Evolutionary conservation across 2,329 filamentous ascomycete species (phyloP), one percentile per base, ranked within the genome.

Genomic region (Ciborinia camelliae): DNA sequence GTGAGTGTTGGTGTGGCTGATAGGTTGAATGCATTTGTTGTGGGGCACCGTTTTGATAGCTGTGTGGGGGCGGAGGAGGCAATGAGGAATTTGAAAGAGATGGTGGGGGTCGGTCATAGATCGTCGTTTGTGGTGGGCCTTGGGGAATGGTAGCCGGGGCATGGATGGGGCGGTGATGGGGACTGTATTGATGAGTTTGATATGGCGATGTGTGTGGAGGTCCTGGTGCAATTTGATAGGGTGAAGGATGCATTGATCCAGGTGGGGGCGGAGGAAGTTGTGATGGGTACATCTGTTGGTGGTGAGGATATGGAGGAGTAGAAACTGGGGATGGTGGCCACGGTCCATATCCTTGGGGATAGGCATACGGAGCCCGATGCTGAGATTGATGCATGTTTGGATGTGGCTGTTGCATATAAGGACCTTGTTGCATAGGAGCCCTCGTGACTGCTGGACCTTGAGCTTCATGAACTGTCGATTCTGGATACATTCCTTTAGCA

Each of bases 401-500:
- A 69, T 77, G 78, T 66, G 73, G 76, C 63, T 75, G 76, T 72
- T 72, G 75, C 61, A 76, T 77, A 74, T 78, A 79, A 61, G 71
- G 77, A 68, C 79, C 82, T 73, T 77, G 80, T 72, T 75, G 84
- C 80, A 90, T 87, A 3, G 87, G 92, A 0, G 89, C 85, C 69
- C 92, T 86, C 15, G 92, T 94, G 47, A 96, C 85, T 3, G 91
- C 88, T 15, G 93, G 91, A 18, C 92, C 87, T 65, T 89, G 89
- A 75, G 89, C 89, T 68, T 97, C 94, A 74, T 92, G 91, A 71
- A 97, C 87, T 53, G 92, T 96, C 1, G 94, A 96, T 77, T 99
- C 95, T 0, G 95, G 95, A 76, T 99, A 99, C 86, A 98, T 92
- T 75, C 93, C 94, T 81, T 97, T 97, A 53, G 89, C 84, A 0